Evolutionary conservation across 441 rosid genomes (phyloP).

Genomic region (Codiaeum variegatum): DNA sequence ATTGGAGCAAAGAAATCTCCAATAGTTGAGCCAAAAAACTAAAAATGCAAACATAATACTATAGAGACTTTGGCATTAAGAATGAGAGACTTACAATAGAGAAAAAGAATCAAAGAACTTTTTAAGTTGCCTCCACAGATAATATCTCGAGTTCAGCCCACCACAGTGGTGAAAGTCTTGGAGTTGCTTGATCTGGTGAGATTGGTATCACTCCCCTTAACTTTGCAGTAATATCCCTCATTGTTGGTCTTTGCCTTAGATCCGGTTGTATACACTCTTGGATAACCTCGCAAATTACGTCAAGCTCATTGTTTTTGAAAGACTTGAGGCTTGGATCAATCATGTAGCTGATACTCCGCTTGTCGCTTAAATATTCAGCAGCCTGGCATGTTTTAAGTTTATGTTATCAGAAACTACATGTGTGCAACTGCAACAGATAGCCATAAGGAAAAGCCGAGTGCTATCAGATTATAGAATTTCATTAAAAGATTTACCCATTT

Average conservation of each 20-base stretch:
- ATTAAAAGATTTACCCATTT: conserved; percentile 56
- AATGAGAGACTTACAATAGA: conserved; percentile 26
- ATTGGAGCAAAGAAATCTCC: no score
- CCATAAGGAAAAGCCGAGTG: background rate
- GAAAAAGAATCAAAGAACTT: conserved; percentile 20
- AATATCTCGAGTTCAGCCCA: conserved; percentile 94
- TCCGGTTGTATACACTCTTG: conserved; percentile 53
- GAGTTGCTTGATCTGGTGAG: conserved; percentile 74
- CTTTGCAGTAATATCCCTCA: conserved; percentile 46
- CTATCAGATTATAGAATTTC: background rate
- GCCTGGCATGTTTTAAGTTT: conserved; percentile 42
- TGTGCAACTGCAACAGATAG: background rate
- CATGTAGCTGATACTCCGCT: conserved; percentile 35
- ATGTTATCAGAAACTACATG: background rate
- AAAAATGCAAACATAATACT: no score
- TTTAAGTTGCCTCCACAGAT: conserved; percentile 70
- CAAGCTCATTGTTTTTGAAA: conserved; percentile 56
- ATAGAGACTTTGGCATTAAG: conserved; percentile 15
- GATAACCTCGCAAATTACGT: conserved; percentile 50
- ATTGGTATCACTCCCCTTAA: conserved; percentile 49
- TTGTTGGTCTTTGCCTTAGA: conserved; percentile 53
- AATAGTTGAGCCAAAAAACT: no score
- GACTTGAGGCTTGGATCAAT: conserved; percentile 60
- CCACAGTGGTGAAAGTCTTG: conserved; percentile 88
- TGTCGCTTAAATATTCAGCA: conserved; percentile 43